Evolutionary conservation across 192 early-diverging fungal genomes (phyloP), one percentile per base, ranked within the genome.

Genomic region (Glomus cerebriforme): DNA sequence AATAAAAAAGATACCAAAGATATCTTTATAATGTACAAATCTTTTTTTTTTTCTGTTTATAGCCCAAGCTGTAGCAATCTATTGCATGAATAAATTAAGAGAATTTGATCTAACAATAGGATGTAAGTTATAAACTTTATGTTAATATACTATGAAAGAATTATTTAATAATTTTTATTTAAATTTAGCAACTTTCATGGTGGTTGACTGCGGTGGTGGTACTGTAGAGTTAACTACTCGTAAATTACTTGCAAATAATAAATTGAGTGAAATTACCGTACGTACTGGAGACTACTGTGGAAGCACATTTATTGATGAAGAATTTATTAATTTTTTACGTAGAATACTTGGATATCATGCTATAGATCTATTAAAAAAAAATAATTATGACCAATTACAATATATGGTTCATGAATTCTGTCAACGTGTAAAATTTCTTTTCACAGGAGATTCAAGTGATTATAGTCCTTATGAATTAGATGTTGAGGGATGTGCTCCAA

Each of bases 191-290:
- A 54, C 4, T 54, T 83, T 88, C 64, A 83, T 88, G 83, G 82
- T 86, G 39, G 79, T 81, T 32, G 84, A 86, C 83, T 81, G 83
- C 35, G 84, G 81, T 10, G 84, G 84, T 67, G 87, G 79, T 62
- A 86, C 83, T 8, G 78, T 88, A 5, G 82, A 85, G 80, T 47
- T 88, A 39, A 85, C 84, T 59, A 82, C 81, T 9, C 9, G 0
- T 1, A 49, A n/a, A 15, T 71, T 71, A 17, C 1, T 71, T 13
- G 12, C 8, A 5, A 3, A 12, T 6, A 84, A 83, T 59, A 75
- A 85, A 64, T 77, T 83, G 8, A 15, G 35, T 26, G 80, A 82
- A 49, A 70, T 75, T 27, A 73, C 78, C 49, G 71, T 59, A 9
- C 34, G 76, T 27, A 45, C 70, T n/a, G 62, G 85, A 10, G 84